Percentiles rank a stretch among this genome's conserved stretches.
phyloP scores from a whole-genome alignment of 202 grass and related monocot genomes.

The Brachypodium distachyon region DNA sequence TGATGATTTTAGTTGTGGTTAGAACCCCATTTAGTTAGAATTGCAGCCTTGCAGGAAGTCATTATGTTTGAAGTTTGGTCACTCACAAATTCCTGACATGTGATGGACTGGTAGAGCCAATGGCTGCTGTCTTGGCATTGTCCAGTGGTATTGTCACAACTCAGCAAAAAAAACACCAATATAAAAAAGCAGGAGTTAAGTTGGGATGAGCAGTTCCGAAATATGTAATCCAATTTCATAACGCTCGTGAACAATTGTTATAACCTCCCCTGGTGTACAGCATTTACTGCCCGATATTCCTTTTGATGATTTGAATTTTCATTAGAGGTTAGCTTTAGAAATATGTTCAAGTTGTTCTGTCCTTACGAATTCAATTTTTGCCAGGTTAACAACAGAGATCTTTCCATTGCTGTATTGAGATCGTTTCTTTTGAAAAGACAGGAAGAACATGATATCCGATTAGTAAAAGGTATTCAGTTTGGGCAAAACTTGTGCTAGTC shows the following conservation, averaged over 20 bases:
- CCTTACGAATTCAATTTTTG: background rate
- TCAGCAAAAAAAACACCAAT: background rate
- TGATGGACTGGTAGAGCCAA: background rate
- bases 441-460: conserved; percentile 26
- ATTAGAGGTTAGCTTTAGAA: background rate
- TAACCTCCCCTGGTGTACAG: too few relatives aligned
- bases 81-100: background rate
- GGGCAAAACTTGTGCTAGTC: background rate
- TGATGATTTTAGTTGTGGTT: background rate
- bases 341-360: background rate
- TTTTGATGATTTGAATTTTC: background rate
- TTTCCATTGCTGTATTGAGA: conserved; percentile 48
- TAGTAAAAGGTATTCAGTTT: conserved; percentile 10
- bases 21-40: background rate
- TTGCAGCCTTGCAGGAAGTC: background rate
- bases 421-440: conserved; percentile 36
- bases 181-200: too few relatives aligned
- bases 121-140: background rate
- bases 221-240: too few relatives aligned
- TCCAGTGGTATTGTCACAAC: background rate
- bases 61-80: background rate
- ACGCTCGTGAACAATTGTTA: too few relatives aligned
- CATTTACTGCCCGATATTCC: background rate
- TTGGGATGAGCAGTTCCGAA: too few relatives aligned
- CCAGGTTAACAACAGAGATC: conserved; percentile 55